Percentiles rank a stretch among this genome's conserved stretches.
These are phyloP conservation scores for Diaporthe batatas DNA, from an alignment of 2,329 filamentous ascomycete genomes.

Conservation along the genomic window DNA sequence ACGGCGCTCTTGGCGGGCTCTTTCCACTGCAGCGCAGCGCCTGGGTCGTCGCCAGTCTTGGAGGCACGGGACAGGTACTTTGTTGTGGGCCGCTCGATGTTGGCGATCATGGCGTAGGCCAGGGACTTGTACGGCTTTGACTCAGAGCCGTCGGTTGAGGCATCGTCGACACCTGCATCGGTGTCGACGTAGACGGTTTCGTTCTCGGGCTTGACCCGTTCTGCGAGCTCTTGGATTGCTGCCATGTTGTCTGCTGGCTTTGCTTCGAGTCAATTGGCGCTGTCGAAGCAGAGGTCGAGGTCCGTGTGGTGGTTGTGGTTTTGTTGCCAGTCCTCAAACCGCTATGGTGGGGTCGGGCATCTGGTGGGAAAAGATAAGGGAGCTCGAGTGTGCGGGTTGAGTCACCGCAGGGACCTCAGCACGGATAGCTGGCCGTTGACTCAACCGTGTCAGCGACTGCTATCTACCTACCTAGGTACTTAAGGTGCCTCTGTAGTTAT, in stretches of 20 bases:
- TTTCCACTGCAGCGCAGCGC: conserved; percentile 79
- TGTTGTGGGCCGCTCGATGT: conserved; percentile 68
- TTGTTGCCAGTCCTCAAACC: conserved; percentile 26
- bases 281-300: conserved; percentile 13
- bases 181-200: conserved; percentile 81
- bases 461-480: not conserved
- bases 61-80: conserved; percentile 79
- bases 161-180: conserved; percentile 80
- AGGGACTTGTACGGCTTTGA: conserved; percentile 85
- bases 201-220: conserved; percentile 60
- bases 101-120: conserved; percentile 80
- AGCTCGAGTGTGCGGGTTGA: conserved; percentile 38
- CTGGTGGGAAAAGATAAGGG: conserved; percentile 40
- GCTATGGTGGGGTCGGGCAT: conserved; percentile 43
- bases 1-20: conserved; percentile 84
- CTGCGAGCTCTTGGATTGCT: conserved; percentile 63
- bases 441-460: conserved; percentile 21
- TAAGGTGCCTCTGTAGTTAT: too few relatives aligned
- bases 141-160: conserved; percentile 76
- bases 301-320: not conserved
- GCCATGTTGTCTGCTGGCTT: conserved; percentile 52
- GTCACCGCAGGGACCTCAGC: conserved; percentile 29
- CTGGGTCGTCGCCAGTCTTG: conserved; percentile 74
- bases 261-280: conserved; percentile 44
- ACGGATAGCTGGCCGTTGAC: conserved; percentile 22